Base-by-base conservation (phyloP, 331 rosid genomes). In the Acacia concinna region DNA sequence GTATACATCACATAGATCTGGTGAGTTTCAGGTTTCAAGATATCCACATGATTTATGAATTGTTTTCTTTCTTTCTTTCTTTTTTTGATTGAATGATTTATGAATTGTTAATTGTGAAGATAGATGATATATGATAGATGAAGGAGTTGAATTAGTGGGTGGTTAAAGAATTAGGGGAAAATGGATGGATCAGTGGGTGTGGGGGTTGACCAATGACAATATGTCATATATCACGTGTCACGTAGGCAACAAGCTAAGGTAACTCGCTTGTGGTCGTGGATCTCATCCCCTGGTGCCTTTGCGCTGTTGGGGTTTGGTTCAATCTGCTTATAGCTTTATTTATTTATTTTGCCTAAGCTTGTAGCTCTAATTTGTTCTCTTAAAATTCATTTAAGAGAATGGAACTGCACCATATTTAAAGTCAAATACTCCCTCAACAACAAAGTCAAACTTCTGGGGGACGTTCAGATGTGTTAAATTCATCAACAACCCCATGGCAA, bases 131-230 rank as follows among this genome's bases (percentile, higher is more conserved):
- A n/a, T n/a, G n/a, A n/a, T n/a, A n/a, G n/a, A n/a, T n/a, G n/a
- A n/a, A n/a, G n/a, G n/a, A 65, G 66, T 32, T 35, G 40, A 8
- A 40, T 9, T 18, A 67, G 71, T 66, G 84, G 75, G 54, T 65
- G 32, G 67, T 74, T 81, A 41, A 63, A 41, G 43, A 3, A 71
- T 15, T 31, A 56, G 31, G 11, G 47, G 30, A 2, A 37, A 68
- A 68, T 7, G 56, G 31, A 44, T 46, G 60, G 30, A 32, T 46
- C 57, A 8, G 18, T 35, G 81, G 5, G 68, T 37, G 63, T n/a
- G 63, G 51, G 49, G 23, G 71, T 69, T 74, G 78, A 68, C 80
- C 62, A n/a, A n/a, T n/a, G n/a, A n/a, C n/a, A n/a, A n/a, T n/a
- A n/a, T n/a, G n/a, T n/a, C n/a, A 17, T 34, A 21, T n/a, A 56